Base-by-base conservation (phyloP, 805 yeast species). In the Saturnispora besseyi region DNA sequence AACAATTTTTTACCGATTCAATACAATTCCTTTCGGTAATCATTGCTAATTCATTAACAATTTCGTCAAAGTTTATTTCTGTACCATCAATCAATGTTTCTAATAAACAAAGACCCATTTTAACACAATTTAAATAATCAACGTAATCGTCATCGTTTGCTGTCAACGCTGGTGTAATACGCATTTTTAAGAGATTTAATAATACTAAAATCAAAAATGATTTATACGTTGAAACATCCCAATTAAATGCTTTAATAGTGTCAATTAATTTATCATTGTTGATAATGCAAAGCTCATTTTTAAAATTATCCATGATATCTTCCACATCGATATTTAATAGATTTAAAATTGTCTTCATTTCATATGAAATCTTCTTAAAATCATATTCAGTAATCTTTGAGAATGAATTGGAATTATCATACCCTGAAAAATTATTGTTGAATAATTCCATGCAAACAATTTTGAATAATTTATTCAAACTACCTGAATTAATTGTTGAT, bases 221-320 rank as follows among this genome's bases (percentile, higher is more conserved):
- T 55, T 82, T 82, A 60, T 82, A 84, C 1, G 84, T 80, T 0
- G 87, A 77, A 5, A 67, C 71, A 60, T 70, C 70, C 79, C 81
- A 75, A 7, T 67, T 60, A 49, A 75, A 71, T 0, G 67, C 51
- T 24, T 60, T 72, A 53, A 72, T 68, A 45, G 69, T 67, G 51
- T 68, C 71, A 57, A 71, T 63, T 59, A 67, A 76, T 13, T 53
- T 60, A 18, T 69, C 68, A 49, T 69, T 72, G 53, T 73, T 81
- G 49, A 81, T 70, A 0, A 78, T 79, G 9, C 82, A 79, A 44
- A 82, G 62, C 53, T 85, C 90, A 28, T 75, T 67, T 26, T 72
- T 74, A 57, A 85, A 74, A 7, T 75, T 63, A 7, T 76, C 77
- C 34, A 73, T 59, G 30, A 82, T 61, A 4, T 53, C 56, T 31